These are phyloP conservation scores for Pseudocercospora fijiensis DNA, from an alignment of 2,329 filamentous ascomycete genomes.

Conservation along the genomic window DNA sequence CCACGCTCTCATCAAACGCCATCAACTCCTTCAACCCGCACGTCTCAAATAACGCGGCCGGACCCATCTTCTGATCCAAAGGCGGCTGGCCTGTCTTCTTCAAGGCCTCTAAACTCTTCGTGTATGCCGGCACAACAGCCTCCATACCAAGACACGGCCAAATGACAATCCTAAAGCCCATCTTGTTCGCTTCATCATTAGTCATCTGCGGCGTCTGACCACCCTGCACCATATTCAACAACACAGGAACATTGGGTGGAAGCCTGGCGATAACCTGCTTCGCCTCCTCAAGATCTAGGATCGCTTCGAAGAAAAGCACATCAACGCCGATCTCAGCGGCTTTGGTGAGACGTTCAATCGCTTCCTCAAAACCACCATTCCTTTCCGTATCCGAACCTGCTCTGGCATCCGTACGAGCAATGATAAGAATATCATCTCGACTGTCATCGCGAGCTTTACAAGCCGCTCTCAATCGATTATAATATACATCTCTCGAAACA, in stretches of 20 bases:
- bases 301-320: conserved; percentile 60
- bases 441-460: conserved; percentile 50
- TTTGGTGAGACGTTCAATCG: conserved; percentile 51
- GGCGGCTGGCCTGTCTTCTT: conserved; percentile 45
- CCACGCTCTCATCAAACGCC: conserved; percentile 50
- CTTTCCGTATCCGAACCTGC: conserved; percentile 41
- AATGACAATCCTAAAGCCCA: conserved; percentile 62
- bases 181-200: conserved; percentile 52
- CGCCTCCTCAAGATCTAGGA: conserved; percentile 53
- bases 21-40: conserved; percentile 55
- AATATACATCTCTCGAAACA: conserved; percentile 53
- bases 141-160: conserved; percentile 54
- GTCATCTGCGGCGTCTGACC: conserved; percentile 57
- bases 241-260: conserved; percentile 49
- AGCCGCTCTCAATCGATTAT: conserved; percentile 59
- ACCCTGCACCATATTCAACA: conserved; percentile 60
- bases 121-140: conserved; percentile 42
- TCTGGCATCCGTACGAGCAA: conserved; percentile 63
- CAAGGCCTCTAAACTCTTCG: conserved; percentile 30
- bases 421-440: conserved; percentile 61
- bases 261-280: conserved; percentile 51
- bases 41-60: conserved; percentile 52
- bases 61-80: conserved; percentile 41
- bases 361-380: conserved; percentile 57
- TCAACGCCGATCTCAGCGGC: conserved; percentile 60